Conservation (phyloP, 2,329 filamentous ascomycete genomes). For the Aureobasidium leucospermi region DNA sequence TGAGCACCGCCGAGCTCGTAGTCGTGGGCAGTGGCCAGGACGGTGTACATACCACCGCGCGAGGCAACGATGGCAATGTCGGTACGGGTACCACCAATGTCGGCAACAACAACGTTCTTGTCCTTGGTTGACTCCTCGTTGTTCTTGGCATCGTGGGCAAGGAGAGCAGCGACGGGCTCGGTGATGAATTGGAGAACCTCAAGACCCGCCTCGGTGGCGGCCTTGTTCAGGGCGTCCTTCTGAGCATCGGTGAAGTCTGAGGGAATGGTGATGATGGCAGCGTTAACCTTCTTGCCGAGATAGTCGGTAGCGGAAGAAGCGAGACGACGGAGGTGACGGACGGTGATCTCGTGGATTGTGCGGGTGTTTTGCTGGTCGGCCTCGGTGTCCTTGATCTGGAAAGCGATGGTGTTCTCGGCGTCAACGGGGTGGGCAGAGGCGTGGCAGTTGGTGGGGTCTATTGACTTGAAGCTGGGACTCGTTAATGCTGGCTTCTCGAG, state of each 20-base stretch:
- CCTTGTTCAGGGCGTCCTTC: slow-evolving; percentile 68
- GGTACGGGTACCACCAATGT: slow-evolving; percentile 85
- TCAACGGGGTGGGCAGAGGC: slow-evolving; percentile 85
- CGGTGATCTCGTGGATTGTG: slow-evolving; percentile 71
- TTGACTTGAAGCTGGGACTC: slow-evolving; percentile 70
- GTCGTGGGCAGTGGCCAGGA: slow-evolving; percentile 88
- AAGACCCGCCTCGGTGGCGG: slow-evolving; percentile 72
- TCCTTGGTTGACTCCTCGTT: slow-evolving; percentile 67
- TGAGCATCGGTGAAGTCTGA: slow-evolving; percentile 89
- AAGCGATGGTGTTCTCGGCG: slow-evolving; percentile 62
- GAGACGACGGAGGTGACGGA: slow-evolving; percentile 76
- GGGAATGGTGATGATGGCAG: slow-evolving; percentile 89
- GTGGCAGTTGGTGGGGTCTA: slow-evolving; percentile 93
- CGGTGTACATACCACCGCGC: slow-evolving; percentile 90
- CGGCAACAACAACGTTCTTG: slow-evolving; percentile 86
- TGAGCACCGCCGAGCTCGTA: slow-evolving; percentile 84
- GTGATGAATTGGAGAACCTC: slow-evolving; percentile 89
- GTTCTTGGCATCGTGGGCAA: slow-evolving; percentile 79
- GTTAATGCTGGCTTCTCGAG: background rate
- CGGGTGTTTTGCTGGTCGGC: slow-evolving; percentile 54
- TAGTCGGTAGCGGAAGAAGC: slow-evolving; percentile 81
- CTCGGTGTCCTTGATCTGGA: slow-evolving; percentile 67
- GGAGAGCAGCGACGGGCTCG: slow-evolving; percentile 79
- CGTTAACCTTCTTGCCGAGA: slow-evolving; percentile 85
- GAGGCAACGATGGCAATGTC: slow-evolving; percentile 88